phyloP scores from a whole-genome alignment of 2,329 filamentous ascomycete species.

The Ophiocordyceps camponoti-floridani region DNA sequence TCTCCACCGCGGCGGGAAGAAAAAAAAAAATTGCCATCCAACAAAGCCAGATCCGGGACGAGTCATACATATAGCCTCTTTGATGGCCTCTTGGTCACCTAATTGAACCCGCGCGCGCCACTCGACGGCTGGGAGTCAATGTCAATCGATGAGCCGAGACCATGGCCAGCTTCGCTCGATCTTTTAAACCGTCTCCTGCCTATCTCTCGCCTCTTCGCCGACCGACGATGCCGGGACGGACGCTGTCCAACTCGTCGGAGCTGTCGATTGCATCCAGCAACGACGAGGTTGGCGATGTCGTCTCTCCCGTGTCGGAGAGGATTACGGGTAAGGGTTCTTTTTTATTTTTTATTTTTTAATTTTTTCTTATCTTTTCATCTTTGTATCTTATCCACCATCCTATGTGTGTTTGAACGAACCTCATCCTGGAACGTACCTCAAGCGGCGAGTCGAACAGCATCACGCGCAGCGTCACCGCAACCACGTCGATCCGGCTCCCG shows the following conservation, averaged over 20 bases:
- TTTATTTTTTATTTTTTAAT: neutral
- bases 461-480: neutral
- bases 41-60: too few species aligned
- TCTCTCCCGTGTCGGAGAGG: constrained; percentile 12
- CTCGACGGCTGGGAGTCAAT: too few species aligned
- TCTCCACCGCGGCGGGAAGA: too few species aligned
- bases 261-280: constrained; percentile 15
- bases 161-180: constrained; percentile 31
- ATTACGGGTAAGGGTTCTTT: constrained; percentile 4
- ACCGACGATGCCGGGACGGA: constrained; percentile 23
- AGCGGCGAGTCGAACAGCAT: neutral
- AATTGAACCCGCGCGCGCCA: too few species aligned
- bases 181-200: constrained; percentile 26
- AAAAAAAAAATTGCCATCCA: too few species aligned
- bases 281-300: constrained; percentile 13
- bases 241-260: constrained; percentile 28
- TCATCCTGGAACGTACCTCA: neutral
- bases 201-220: constrained; percentile 24
- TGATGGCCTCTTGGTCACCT: too few species aligned
- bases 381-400: neutral
- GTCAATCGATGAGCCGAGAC: too few species aligned
- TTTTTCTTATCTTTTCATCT: neutral
- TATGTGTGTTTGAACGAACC: neutral
- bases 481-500: neutral
- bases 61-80: too few species aligned